phyloP scores from a whole-genome alignment of 2,329 filamentous ascomycete species.

The Colletotrichum simmondsii region DNA sequence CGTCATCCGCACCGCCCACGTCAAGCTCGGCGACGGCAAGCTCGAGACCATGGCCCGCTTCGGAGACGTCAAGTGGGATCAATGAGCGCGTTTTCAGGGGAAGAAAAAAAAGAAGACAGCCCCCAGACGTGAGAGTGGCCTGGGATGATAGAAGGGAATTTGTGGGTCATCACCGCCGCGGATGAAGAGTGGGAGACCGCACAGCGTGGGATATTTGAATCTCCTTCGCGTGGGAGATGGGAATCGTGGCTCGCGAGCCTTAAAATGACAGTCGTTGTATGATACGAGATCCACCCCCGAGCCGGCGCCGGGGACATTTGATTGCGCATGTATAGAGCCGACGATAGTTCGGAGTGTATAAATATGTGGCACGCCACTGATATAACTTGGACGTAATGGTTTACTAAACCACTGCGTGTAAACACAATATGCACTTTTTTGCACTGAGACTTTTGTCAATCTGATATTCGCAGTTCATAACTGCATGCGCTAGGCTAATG shows the following conservation, averaged over 20 bases:
- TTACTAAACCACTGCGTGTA: neutral
- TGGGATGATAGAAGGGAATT: neutral
- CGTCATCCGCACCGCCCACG: slow-evolving; percentile 87
- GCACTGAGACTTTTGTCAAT: neutral
- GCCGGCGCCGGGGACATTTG: slow-evolving; percentile 7
- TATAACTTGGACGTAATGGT: slow-evolving; percentile 7
- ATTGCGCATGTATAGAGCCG: slow-evolving; percentile 13
- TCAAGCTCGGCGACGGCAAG: slow-evolving; percentile 81
- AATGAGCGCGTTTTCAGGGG: neutral
- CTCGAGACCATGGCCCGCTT: slow-evolving; percentile 63
- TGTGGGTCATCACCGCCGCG: too few species aligned
- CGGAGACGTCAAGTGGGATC: slow-evolving; percentile 60
- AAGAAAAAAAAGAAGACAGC: slow-evolving; percentile 34
- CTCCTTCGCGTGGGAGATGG: neutral
- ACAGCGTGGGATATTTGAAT: neutral
- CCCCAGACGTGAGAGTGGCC: slow-evolving; percentile 34
- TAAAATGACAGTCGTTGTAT: slow-evolving; percentile 21
- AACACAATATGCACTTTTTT: neutral
- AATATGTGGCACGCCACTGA: slow-evolving; percentile 15
- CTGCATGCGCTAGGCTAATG: slow-evolving; percentile 28
- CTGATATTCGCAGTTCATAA: slow-evolving; percentile 5
- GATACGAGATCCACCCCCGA: slow-evolving; percentile 17
- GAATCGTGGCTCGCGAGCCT: neutral
- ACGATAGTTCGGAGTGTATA: slow-evolving; percentile 25
- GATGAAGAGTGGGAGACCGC: too few species aligned